Conservation (phyloP, 192 early-diverging fungal species). For the Coemansia sp. region DNA sequence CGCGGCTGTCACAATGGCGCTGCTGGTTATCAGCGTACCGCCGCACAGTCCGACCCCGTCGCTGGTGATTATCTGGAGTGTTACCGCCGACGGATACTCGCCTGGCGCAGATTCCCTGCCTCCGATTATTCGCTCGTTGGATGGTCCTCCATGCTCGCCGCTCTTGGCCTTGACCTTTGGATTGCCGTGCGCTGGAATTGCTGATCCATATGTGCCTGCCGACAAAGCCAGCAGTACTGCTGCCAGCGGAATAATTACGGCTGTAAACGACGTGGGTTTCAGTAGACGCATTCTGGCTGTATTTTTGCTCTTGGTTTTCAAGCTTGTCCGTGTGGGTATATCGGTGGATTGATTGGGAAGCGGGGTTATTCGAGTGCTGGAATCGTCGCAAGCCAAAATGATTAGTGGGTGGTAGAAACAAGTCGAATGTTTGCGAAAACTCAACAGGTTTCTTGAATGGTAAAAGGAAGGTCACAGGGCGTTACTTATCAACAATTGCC, state of each 20-base stretch:
- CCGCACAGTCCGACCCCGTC: slow-evolving; percentile 34
- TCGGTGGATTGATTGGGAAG: too few species aligned
- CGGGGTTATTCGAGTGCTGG: too few species aligned
- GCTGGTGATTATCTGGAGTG: slow-evolving; percentile 19
- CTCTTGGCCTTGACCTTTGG: background rate
- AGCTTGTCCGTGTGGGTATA: too few species aligned
- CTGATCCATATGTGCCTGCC: background rate
- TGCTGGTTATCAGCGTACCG: slow-evolving; percentile 33
- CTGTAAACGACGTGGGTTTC: background rate
- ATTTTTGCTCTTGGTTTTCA: background rate
- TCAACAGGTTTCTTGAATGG: too few species aligned
- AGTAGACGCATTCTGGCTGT: background rate
- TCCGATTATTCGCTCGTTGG: slow-evolving; percentile 40
- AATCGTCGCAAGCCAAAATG: too few species aligned
- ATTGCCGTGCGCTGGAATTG: background rate
- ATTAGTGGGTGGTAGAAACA: too few species aligned
- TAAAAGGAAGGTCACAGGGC: too few species aligned
- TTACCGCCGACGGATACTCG: slow-evolving; percentile 25
- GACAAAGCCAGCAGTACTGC: background rate
- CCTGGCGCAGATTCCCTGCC: slow-evolving; percentile 12
- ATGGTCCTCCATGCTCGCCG: background rate
- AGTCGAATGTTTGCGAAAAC: too few species aligned
- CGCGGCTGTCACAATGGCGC: slow-evolving; percentile 34
- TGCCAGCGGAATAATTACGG: background rate
- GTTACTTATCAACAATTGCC: too few species aligned